A percentile compares a stretch with the other conserved stretches of the same genome.
Conservation (phyloP, 2,329 filamentous ascomycete genomes). For the Penicillium vulpinum region DNA sequence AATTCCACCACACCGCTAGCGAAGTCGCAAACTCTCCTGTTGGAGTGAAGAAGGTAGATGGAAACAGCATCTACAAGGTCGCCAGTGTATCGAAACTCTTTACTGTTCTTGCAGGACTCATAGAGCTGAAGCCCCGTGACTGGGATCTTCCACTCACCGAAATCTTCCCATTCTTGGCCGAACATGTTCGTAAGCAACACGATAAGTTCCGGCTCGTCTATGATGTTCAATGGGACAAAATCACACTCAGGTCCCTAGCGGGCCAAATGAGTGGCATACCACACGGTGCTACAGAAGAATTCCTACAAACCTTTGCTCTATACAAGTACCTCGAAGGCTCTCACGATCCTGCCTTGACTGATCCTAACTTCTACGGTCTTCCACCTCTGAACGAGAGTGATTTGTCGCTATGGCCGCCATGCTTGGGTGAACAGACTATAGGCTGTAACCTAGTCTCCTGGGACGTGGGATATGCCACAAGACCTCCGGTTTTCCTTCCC, state of each 20-base stretch:
- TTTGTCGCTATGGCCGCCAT: neutral
- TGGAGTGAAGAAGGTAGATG: conserved; percentile 41
- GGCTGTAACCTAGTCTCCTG: conserved; percentile 15
- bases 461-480: conserved; percentile 18
- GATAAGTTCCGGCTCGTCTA: conserved; percentile 30
- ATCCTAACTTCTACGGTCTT: conserved; percentile 29
- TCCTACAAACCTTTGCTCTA: neutral
- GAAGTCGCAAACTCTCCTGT: conserved; percentile 31
- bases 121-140: conserved; percentile 35
- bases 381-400: conserved; percentile 31
- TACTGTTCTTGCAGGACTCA: conserved; percentile 41
- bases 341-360: neutral
- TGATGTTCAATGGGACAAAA: conserved; percentile 48
- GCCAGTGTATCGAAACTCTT: conserved; percentile 45
- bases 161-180: conserved; percentile 44
- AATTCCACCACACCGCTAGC: conserved; percentile 38
- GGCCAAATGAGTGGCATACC: conserved; percentile 50
- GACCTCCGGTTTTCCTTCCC: conserved; percentile 45
- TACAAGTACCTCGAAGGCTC: neutral
- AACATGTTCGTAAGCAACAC: conserved; percentile 3
- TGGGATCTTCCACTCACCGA: conserved; percentile 50
- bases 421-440: conserved; percentile 29
- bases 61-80: conserved; percentile 47
- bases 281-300: conserved; percentile 27
- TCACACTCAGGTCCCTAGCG: conserved; percentile 50